Conservation (phyloP, 306 rosid species). For the Prinsepia uniflora region DNA sequence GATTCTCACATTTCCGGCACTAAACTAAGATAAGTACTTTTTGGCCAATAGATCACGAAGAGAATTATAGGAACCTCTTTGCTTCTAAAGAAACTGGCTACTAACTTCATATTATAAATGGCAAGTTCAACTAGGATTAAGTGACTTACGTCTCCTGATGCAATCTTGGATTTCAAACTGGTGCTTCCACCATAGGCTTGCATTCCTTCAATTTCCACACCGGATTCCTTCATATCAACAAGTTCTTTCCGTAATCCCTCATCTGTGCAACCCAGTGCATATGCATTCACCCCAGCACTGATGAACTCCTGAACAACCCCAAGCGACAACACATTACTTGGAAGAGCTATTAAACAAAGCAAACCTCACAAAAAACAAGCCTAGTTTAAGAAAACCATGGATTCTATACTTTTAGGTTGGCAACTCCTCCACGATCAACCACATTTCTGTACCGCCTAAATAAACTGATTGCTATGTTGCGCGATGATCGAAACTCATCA, state of each 20-base stretch:
- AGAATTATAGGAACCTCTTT: background rate
- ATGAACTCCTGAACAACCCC: conserved; percentile 76
- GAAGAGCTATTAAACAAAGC: conserved; percentile 8
- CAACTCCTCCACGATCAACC: conserved; percentile 87
- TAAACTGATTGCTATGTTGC: conserved; percentile 92
- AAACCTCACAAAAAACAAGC: conserved; percentile 5
- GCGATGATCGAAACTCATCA: conserved; percentile 86
- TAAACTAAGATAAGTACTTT: background rate
- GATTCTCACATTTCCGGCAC: background rate
- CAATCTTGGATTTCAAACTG: conserved; percentile 77
- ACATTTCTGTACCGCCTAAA: conserved; percentile 75
- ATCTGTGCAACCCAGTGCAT: conserved; percentile 94
- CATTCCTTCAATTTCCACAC: conserved; percentile 75
- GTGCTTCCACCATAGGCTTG: conserved; percentile 76
- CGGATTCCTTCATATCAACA: conserved; percentile 65
- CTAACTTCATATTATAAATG: background rate
- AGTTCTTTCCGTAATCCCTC: conserved; percentile 92
- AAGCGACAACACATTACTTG: conserved; percentile 16
- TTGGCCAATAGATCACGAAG: background rate
- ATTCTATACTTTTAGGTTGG: conserved; percentile 73
- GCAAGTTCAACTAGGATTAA: conserved; percentile 7
- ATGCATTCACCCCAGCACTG: conserved; percentile 93
- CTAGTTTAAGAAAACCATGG: conserved; percentile 20
- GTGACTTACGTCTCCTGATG: conserved; percentile 61
- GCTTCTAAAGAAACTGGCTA: background rate